Base-by-base conservation (phyloP, 768 basidiomycete genomes). In the Auriculariales sp. region DNA sequence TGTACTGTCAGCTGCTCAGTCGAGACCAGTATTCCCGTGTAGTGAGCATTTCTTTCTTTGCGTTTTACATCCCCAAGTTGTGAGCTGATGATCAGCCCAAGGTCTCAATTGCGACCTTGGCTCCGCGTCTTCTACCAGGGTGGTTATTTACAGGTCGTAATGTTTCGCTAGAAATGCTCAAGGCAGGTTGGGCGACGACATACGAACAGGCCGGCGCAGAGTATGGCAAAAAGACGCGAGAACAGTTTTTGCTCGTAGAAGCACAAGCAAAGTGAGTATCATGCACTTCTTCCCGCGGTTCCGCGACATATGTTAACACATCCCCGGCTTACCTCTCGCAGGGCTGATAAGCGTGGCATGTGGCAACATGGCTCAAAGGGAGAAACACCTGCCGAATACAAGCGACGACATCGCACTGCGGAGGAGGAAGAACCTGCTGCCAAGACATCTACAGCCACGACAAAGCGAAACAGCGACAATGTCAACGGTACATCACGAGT, bases 21-120 rank as follows among this genome's bases (percentile, higher is more conserved):
- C 78, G 77, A 39, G 93, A 97, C 59, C 92, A 91, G 55, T 95
- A 94, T 61, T 67, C 69, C 3, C 81, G 93, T 15, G 71, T 88
- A 17, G 93, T 92, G 55, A 50, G 81, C 70, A 11, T 46, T 49
- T 19, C 31, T 42, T 31, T 54, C 19, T 28, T 5, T 5, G 15
- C 32, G n/a, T n/a, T 27, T 31, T 3, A 0, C 4, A 24, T 4
- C 54, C 17, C 24, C 33, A 36, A 27, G n/a, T 24, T 47, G 49
- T 12, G 17, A 28, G 3, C 19, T 45, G 11, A 24, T 25, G 35
- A 28, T 46, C 28, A 49, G 9, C 12, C 48, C 14, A 53, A 92
- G 86, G 82, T 91, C 3, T 75, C 82, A 3, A 68, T 79, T 9
- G 81, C 83, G 3, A 65, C 75, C 54, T 59, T 75, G 25, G 58